Evolutionary conservation across 768 basidiomycete genomes (phyloP).

Genomic region (Rhizopogon rudus): DNA sequence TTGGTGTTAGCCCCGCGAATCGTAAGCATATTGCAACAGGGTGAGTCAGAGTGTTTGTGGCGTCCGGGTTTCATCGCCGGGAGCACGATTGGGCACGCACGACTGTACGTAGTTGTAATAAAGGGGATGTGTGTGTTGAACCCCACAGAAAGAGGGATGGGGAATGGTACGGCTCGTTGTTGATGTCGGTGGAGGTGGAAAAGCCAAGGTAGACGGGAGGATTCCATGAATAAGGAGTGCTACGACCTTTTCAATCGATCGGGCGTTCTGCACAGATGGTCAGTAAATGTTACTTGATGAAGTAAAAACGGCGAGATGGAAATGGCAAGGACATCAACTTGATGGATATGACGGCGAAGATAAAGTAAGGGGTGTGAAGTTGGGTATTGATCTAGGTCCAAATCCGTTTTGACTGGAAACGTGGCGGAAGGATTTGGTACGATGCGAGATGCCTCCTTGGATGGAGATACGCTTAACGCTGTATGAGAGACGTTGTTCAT

Average conservation of each 20-base stretch:
- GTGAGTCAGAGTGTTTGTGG: slow-evolving; percentile 21
- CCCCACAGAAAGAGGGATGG: slow-evolving; percentile 32
- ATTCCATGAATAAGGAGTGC: slow-evolving; percentile 83
- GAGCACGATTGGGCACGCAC: slow-evolving; percentile 93
- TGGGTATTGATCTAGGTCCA: slow-evolving; percentile 11
- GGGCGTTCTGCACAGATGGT: slow-evolving; percentile 51
- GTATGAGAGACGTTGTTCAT: slow-evolving; percentile 11
- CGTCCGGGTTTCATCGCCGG: slow-evolving; percentile 82
- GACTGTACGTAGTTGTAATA: slow-evolving; percentile 78
- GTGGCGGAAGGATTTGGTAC: slow-evolving; percentile 15
- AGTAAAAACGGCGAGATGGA: too few relatives aligned
- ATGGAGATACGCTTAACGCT: slow-evolving; percentile 17
- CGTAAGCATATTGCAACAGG: neutral
- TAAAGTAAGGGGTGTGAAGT: slow-evolving; percentile 19
- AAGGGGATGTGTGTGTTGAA: slow-evolving; percentile 48
- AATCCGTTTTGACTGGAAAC: slow-evolving; percentile 14
- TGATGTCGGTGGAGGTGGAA: slow-evolving; percentile 68
- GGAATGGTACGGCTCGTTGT: slow-evolving; percentile 53
- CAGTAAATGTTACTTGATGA: neutral
- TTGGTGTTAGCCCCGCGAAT: too few relatives aligned
- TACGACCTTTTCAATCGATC: slow-evolving; percentile 73
- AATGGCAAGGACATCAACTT: too few relatives aligned
- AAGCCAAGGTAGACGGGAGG: slow-evolving; percentile 60
- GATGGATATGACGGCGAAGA: slow-evolving; percentile 14
- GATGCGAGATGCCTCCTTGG: slow-evolving; percentile 19